These are phyloP conservation scores for Magnusiomyces clavatus DNA, from an alignment of 1,139 yeast species.

Conservation along the genomic window DNA sequence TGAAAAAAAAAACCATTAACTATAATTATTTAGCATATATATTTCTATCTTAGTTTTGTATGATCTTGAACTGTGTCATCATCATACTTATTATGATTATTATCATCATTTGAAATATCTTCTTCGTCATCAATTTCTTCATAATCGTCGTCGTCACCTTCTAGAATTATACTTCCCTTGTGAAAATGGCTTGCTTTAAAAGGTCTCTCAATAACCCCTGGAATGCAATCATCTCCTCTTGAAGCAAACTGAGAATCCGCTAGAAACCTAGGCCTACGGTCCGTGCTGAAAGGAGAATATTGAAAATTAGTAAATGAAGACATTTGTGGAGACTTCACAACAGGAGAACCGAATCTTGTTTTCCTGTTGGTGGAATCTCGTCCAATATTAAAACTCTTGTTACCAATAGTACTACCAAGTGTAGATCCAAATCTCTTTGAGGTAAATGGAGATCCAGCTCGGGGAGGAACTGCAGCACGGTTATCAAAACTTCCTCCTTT, in stretches of 20 bases:
- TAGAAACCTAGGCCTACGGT: not conserved
- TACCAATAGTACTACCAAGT: not conserved
- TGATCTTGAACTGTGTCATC: no score
- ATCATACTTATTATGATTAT: no score
- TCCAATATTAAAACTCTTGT: not conserved
- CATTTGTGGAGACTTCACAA: not conserved
- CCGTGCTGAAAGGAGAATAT: not conserved
- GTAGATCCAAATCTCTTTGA: not conserved
- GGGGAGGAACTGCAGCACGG: not conserved
- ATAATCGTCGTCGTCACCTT: slow-evolving; percentile 16
- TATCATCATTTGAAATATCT: not conserved
- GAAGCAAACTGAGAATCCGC: not conserved
- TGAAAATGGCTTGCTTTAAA: not conserved
- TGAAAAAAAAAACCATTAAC: no score
- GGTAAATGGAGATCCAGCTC: slow-evolving; percentile 3
- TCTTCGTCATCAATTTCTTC: slow-evolving; percentile 15
- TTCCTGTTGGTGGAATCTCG: not conserved
- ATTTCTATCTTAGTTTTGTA: no score
- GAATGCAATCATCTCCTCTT: slow-evolving; percentile 1
- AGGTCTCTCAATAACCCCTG: not conserved
- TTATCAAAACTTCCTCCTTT: not conserved
- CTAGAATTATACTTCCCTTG: slow-evolving; percentile 16
- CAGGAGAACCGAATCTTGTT: not conserved
- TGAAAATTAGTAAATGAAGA: not conserved
- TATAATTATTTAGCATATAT: no score